Base-by-base conservation (phyloP, 2,329 filamentous ascomycete species). In the Ceratocystis smalleyi region DNA sequence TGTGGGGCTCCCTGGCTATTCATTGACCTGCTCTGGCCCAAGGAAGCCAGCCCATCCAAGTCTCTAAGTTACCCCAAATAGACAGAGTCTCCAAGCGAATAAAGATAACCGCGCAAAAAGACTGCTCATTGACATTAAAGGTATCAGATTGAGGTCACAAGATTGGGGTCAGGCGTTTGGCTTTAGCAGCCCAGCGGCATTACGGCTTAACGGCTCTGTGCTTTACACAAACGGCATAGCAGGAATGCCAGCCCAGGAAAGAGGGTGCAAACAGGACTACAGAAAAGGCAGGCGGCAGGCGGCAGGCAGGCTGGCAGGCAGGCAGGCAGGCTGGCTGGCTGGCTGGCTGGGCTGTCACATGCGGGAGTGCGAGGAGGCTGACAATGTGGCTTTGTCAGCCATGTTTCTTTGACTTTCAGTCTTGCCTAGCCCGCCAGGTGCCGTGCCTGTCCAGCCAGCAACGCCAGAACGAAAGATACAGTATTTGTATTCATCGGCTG, bases 61-160 rank as follows among this genome's bases (percentile, higher is more conserved):
- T 35, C 32, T 40, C 57, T 65, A 64, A 69, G 65, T 67, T 67
- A 59, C 68, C 61, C 59, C 65, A 65, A 67, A 66, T 49, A 59
- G 60, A 57, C 55, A 57, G 3, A 35, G n/a, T 32, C 49, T 51
- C 40, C 5, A 27, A 51, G 8, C 27, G 2, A 5, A 45, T 12
- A 54, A 45, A 30, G 43, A 59, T 55, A 63, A 24, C 8, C 8
- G 43, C 40, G 22, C 55, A 64, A 49, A 49, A 30, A 24, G 47
- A 24, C 61, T 43, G 47, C 47, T 5, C 47, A 51, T 51, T 6
- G 22, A 10, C 47, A 27, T 51, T 6, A 49, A 24, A 51, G 5
- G 47, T 51, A 51, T 51, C 19, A 51, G 22, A 51, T 51, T 15
- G 19, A 51, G 47, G 47, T 51, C 47, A 51, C 47, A 24, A 51